phyloP scores from a whole-genome alignment of 148 eudicot species.

The Tetragonia tetragonoides region DNA sequence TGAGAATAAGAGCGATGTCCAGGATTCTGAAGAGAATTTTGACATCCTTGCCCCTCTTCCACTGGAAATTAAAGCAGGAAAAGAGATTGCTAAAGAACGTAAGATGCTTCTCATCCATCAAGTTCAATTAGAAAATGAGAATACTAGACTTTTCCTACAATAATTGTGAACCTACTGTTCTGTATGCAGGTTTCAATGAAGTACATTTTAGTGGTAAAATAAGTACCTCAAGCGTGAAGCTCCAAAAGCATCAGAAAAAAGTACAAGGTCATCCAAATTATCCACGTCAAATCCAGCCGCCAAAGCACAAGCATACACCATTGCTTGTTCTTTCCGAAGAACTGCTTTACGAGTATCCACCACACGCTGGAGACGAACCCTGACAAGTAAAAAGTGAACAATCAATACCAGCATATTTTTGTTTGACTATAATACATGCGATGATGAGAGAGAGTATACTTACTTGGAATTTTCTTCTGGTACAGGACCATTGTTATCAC shows the following conservation, averaged over 20 bases:
- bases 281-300: slow-evolving; percentile 82
- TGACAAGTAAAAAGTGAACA: slow-evolving; percentile 27
- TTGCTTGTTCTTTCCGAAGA: slow-evolving; percentile 80
- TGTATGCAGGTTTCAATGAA: not conserved
- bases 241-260: slow-evolving; percentile 78
- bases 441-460: slow-evolving; percentile 15
- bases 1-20: not conserved
- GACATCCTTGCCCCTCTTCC: not conserved
- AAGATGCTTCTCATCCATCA: not conserved
- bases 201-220: not conserved
- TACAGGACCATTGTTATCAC: slow-evolving; percentile 36
- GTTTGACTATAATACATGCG: not conserved
- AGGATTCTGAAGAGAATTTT: not conserved
- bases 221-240: slow-evolving; percentile 79
- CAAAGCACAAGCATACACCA: slow-evolving; percentile 88
- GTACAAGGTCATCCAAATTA: slow-evolving; percentile 55
- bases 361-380: slow-evolving; percentile 75
- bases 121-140: not conserved
- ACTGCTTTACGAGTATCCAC: slow-evolving; percentile 72
- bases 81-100: not conserved
- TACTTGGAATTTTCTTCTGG: slow-evolving; percentile 75
- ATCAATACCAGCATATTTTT: not conserved
- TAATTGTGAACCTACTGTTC: no score
- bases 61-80: not conserved
- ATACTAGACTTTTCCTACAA: not conserved